Evolutionary conservation across 352 stramenopile species (phyloP), one percentile per base, ranked within the genome.

Genomic region (Peronospora belbahrii): DNA sequence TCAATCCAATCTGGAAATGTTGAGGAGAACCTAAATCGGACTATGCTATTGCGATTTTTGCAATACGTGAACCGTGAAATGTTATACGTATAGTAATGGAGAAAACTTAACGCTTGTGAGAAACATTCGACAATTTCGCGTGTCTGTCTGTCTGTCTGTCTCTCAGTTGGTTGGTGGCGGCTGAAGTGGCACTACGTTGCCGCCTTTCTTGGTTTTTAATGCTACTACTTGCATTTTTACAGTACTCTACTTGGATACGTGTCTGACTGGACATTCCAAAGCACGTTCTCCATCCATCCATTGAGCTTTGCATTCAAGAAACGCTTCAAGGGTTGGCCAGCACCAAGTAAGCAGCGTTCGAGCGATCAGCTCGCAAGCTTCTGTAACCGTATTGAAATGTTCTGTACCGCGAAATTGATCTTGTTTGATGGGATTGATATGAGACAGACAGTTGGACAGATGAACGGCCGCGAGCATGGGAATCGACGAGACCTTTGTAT

Each of bases 1-100:
- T 67, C 43, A 42, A 59, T 58, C 41, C 40, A 34, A 57, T 49
- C 30, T 32, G 24, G 27, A 63, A 56, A 53, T 61, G 51, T 56
- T 27, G 7, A 35, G 10, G 28, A 2, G 13, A 40, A 41, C 13
- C 13, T 31, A 20, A 3, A 8, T 27, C 14, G 5, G 27, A 24
- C 11, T 43, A n/a, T n/a, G n/a, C 33, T 52, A 45, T 52, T 27
- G 36, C 17, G 20, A 53, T 31, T 41, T 53, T 53, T 53, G 28
- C 33, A 25, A 41, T 17, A 33, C 7, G 8, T 33, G 11, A 9
- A 28, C 24, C 0, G 24, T 28, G 3, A 28, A 28, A 28, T 11
- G 2, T 28, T 28, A 28, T 28, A 28, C 24, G 6, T 28, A 1
- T 17, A 15, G n/a, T n/a, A n/a, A n/a, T n/a, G n/a, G n/a, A n/a